Evolutionary conservation across 1,284 basidiomycete genomes (phyloP), one percentile per base, ranked within the genome.

Genomic region (Ceratobasidium sp.): DNA sequence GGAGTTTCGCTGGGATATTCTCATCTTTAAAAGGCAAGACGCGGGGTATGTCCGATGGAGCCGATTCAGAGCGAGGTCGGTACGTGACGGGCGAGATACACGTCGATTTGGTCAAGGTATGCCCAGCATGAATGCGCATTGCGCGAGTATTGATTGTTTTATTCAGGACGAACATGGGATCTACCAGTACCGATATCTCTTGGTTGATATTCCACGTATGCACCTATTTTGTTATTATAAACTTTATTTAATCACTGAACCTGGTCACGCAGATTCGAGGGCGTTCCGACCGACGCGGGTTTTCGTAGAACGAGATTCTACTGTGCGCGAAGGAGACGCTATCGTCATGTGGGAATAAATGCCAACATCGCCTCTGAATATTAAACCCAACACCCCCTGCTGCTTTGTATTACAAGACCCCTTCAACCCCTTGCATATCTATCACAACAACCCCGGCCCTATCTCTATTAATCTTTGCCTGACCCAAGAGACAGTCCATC

Each of bases 21-120:
- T 88, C 89, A 31, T 88, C 90, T 0, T 80, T 94, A 75, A 88
- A 86, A 78, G 85, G 87, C 27, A 79, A 84, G 62, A 65, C 74
- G 44, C 36, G 71, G 41, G 63, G 74, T 2, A 53, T 51, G 36
- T n/a, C 27, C 3, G 53, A 48, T 24, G 53, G 56, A 33, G 62
- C 19, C 5, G 64, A 60, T n/a, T 45, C 51, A n/a, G 83, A 83
- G 44, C 85, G 86, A n/a, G 83, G 83, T 63, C 78, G 82, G n/a
- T 92, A 86, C 81, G 89, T 86, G 22, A 92, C 93, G 77, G 92
- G 93, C 14, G 92, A 94, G 78, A 91, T 92, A 8, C 93, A 94
- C 81, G 93, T 89, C 14, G 90, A 92, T 81, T 84, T 93, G 54
- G 84, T 93, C 76, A 89, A 88, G 85, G 92, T 93, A 81, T 74